phyloP scores from a whole-genome alignment of 1,284 basidiomycete genomes.

The Rugosomyces carneus region DNA sequence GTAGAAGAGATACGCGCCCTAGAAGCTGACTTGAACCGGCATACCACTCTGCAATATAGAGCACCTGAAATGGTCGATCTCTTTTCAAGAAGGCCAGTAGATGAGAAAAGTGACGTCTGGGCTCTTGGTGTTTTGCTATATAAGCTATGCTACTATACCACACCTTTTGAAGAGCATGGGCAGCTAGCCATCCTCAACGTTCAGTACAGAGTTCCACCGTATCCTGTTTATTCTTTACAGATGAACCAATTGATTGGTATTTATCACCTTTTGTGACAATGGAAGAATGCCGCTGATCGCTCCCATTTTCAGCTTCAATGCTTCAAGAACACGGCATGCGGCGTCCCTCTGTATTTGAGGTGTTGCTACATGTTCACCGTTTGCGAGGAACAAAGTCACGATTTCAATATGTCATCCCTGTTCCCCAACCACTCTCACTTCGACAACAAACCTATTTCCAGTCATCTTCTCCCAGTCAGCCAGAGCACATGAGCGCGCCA shows the following conservation, averaged over 20 bases:
- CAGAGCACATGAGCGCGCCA: conserved; percentile 23
- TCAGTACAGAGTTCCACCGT: conserved; percentile 90
- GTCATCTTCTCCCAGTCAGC: conserved; percentile 27
- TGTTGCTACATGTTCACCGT: conserved; percentile 70
- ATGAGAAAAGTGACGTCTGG: conserved; percentile 97
- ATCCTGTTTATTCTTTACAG: conserved; percentile 85
- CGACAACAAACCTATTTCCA: conserved; percentile 26
- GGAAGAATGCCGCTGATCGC: background rate
- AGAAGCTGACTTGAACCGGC: conserved; percentile 89
- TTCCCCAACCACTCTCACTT: conserved; percentile 42
- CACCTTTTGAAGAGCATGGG: conserved; percentile 96
- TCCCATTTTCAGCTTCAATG: conserved; percentile 62
- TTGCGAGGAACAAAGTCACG: conserved; percentile 80
- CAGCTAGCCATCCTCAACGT: conserved; percentile 95
- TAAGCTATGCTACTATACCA: conserved; percentile 97
- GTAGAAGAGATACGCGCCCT: conserved; percentile 81
- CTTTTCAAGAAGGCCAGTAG: conserved; percentile 75
- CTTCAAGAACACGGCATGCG: conserved; percentile 81
- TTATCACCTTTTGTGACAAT: conserved; percentile 19
- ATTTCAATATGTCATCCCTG: conserved; percentile 59
- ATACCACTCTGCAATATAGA: conserved; percentile 93
- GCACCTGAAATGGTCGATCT: conserved; percentile 99
- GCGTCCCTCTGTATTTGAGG: conserved; percentile 77
- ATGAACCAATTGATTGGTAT: conserved; percentile 86
- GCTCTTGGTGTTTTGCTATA: conserved; percentile 91